Percentiles rank a stretch among this genome's conserved stretches.
Conservation (phyloP, 331 rosid species). For the Arachis monticola region DNA sequence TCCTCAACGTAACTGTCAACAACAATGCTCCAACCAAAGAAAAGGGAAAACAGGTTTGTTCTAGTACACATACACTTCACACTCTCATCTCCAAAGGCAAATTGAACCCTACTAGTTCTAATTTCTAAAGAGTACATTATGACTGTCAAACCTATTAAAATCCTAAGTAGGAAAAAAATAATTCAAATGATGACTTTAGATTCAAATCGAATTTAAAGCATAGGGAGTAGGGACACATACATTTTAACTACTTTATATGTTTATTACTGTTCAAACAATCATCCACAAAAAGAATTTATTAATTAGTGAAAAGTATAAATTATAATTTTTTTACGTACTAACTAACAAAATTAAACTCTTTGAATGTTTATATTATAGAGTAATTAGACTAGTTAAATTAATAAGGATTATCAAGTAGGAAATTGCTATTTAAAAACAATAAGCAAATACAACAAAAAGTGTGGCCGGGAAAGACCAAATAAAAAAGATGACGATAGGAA, state of each 20-base stretch:
- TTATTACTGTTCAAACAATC: background rate
- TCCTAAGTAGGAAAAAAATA: slow-evolving; percentile 12
- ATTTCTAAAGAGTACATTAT: background rate
- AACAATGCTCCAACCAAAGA: background rate
- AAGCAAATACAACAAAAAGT: no score
- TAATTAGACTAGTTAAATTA: no score
- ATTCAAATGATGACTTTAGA: background rate
- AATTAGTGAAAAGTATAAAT: background rate
- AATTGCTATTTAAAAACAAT: no score
- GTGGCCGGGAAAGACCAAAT: no score
- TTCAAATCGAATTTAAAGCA: no score
- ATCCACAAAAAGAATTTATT: background rate
- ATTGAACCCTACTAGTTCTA: slow-evolving; percentile 17
- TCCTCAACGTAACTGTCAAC: background rate
- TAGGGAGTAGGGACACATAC: no score
- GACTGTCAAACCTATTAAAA: slow-evolving; percentile 5
- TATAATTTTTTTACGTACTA: no score
- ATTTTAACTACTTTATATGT: background rate
- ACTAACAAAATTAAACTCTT: no score
- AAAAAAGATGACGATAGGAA: no score
- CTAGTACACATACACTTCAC: background rate
- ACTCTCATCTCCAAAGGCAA: background rate
- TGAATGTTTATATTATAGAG: no score
- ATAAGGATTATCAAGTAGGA: no score
- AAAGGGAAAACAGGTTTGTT: slow-evolving; percentile 11